Evolutionary conservation across 2,329 filamentous ascomycete species (phyloP).

Genomic region (Ophiostoma tasmaniense): DNA sequence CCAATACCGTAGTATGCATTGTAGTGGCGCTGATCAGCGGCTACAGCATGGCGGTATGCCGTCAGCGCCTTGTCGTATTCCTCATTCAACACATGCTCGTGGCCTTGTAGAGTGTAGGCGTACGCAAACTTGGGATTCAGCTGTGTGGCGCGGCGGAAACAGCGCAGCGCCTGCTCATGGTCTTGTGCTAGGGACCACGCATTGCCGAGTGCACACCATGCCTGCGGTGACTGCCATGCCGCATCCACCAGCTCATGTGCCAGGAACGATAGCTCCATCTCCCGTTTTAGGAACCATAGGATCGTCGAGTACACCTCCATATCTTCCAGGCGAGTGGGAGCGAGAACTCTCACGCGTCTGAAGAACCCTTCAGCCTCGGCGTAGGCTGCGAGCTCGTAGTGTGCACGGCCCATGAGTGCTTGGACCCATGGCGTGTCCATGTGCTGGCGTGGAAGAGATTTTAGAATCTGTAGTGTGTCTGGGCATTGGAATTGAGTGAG

Average conservation of each 20-base stretch:
- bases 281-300: slow-evolving; percentile 95
- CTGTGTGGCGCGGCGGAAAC: slow-evolving; percentile 91
- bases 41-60: slow-evolving; percentile 77
- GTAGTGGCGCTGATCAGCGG: slow-evolving; percentile 82
- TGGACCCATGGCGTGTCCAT: slow-evolving; percentile 91
- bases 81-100: slow-evolving; percentile 92
- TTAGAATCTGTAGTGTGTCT: slow-evolving; percentile 67
- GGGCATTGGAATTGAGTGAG: slow-evolving; percentile 71
- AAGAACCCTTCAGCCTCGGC: slow-evolving; percentile 82
- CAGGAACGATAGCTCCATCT: slow-evolving; percentile 83
- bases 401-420: slow-evolving; percentile 78
- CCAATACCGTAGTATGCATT: slow-evolving; percentile 95
- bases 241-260: slow-evolving; percentile 83
- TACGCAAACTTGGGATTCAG: slow-evolving; percentile 87
- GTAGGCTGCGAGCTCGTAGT: slow-evolving; percentile 86
- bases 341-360: slow-evolving; percentile 65
- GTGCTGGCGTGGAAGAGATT: slow-evolving; percentile 61
- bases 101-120: slow-evolving; percentile 88
- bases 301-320: slow-evolving; percentile 98
- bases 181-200: slow-evolving; percentile 88
- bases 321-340: slow-evolving; percentile 77
- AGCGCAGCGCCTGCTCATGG: slow-evolving; percentile 87
- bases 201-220: slow-evolving; percentile 93
- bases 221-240: slow-evolving; percentile 82
- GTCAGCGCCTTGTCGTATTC: slow-evolving; percentile 92